Percentiles rank a stretch among this genome's conserved stretches.
Evolutionary conservation across 2,329 filamentous ascomycete species (phyloP).

Genomic region (Cryphonectria naterciae): DNA sequence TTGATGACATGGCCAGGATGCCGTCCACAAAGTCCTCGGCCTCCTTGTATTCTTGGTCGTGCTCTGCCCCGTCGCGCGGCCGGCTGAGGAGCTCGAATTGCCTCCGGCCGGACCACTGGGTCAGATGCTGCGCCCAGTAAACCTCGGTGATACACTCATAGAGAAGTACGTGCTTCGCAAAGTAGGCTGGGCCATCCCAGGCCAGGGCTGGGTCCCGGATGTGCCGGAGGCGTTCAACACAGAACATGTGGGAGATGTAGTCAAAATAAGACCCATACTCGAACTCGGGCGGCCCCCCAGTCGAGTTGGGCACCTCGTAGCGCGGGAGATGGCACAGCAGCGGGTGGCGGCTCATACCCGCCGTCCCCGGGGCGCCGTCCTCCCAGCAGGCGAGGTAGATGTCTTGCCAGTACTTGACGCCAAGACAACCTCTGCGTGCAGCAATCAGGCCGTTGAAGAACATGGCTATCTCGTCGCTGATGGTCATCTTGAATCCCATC

Average conservation of each 20-base stretch:
- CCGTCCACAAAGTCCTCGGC: slow-evolving; percentile 19
- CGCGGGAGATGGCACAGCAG: slow-evolving; percentile 13
- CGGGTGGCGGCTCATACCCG: slow-evolving; percentile 37
- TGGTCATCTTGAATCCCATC: slow-evolving; percentile 40
- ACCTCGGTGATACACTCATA: slow-evolving; percentile 6
- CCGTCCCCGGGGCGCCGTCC: slow-evolving; percentile 31
- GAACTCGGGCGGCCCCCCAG: neutral
- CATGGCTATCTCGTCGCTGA: slow-evolving; percentile 17
- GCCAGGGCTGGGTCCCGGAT: neutral
- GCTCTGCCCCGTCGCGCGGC: neutral
- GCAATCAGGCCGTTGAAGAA: slow-evolving; percentile 36
- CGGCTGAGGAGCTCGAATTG: slow-evolving; percentile 18
- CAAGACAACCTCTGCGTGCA: slow-evolving; percentile 44
- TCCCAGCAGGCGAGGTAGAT: slow-evolving; percentile 44
- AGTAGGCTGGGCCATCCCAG: slow-evolving; percentile 18
- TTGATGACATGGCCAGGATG: slow-evolving; percentile 19
- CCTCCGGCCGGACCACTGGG: slow-evolving; percentile 4
- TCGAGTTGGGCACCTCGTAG: slow-evolving; percentile 12
- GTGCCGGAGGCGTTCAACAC: slow-evolving; percentile 13
- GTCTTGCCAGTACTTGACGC: slow-evolving; percentile 49
- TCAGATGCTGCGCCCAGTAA: slow-evolving; percentile 17
- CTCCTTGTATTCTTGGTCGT: slow-evolving; percentile 10
- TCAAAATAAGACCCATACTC: slow-evolving; percentile 4
- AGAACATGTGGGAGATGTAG: slow-evolving; percentile 7
- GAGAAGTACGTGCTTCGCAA: slow-evolving; percentile 17